Conservation (phyloP, 441 rosid species). For the Erysimum pusillum region DNA sequence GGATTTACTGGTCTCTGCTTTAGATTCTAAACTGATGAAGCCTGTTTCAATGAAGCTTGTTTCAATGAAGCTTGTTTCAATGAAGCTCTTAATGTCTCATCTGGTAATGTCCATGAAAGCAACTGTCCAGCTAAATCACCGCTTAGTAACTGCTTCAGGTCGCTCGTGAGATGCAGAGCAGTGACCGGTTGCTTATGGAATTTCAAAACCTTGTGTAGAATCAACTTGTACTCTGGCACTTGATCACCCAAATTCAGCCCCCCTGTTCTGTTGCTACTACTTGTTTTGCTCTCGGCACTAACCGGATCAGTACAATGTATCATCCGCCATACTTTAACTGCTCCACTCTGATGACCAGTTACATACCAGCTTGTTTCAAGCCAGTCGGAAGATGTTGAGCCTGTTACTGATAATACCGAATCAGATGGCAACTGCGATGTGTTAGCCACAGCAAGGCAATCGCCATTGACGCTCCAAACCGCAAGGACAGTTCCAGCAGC, state of each 20-base stretch:
- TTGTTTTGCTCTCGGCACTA: constrained; percentile 58
- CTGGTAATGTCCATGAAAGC: constrained; percentile 88
- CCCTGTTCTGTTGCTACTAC: constrained; percentile 57
- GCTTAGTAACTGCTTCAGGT: constrained; percentile 92
- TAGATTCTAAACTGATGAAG: constrained; percentile 39
- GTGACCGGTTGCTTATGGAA: constrained; percentile 92
- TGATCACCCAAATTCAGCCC: constrained; percentile 73
- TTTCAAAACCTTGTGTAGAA: constrained; percentile 88
- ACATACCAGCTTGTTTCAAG: constrained; percentile 91
- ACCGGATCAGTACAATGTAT: constrained; percentile 74
- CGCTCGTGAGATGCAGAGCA: constrained; percentile 79
- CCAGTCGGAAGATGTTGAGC: constrained; percentile 94
- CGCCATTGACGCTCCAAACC: constrained; percentile 99
- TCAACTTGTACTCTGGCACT: constrained; percentile 83
- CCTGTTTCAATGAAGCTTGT: constrained; percentile 43
- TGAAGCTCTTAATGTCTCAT: constrained; percentile 75
- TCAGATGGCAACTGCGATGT: constrained; percentile 99
- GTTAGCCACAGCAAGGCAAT: constrained; percentile 91
- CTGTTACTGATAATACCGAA: constrained; percentile 87
- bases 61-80: constrained; percentile 56
- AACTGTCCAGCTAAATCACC: constrained; percentile 95
- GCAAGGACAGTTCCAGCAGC: constrained; percentile 98
- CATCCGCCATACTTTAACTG: constrained; percentile 98
- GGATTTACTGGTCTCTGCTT: constrained; percentile 33
- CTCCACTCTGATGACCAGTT: constrained; percentile 99